Conservation (phyloP, 2,329 filamentous ascomycete species). For the Thermoascus crustaceus region DNA sequence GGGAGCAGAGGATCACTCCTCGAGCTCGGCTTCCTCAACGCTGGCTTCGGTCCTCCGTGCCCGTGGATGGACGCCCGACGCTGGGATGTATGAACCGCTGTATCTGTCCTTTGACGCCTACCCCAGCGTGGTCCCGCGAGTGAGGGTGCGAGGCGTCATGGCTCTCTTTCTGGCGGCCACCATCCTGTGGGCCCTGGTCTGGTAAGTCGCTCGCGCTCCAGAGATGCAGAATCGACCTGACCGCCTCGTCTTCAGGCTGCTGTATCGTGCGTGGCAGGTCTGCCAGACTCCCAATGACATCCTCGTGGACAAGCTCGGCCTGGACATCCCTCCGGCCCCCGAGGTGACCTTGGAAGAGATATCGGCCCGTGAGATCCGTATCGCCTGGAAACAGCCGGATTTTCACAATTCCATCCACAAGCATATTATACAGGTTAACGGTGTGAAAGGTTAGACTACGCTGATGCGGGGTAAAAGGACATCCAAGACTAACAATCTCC, state of each 20-base stretch:
- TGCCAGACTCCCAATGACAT: conserved; percentile 85
- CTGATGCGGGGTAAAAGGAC: conserved; percentile 2
- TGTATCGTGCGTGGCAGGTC: conserved; percentile 79
- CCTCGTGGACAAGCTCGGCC: conserved; percentile 80
- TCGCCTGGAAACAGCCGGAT: conserved; percentile 80
- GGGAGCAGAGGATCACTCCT: conserved; percentile 4
- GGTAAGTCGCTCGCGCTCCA: conserved; percentile 26
- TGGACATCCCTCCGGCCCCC: conserved; percentile 86
- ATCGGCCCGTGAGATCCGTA: conserved; percentile 72
- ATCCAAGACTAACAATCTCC: conserved; percentile 12
- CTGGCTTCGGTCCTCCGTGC: conserved; percentile 2
- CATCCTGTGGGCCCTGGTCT: conserved; percentile 43
- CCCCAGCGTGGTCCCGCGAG: conserved; percentile 37
- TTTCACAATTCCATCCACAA: conserved; percentile 64
- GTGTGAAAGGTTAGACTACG: conserved; percentile 60
- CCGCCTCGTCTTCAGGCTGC: conserved; percentile 51
- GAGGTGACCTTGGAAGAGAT: conserved; percentile 87
- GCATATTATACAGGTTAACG: conserved; percentile 89
- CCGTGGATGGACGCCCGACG: conserved; percentile 21
- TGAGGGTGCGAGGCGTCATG: conserved; percentile 42
- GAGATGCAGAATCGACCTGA: conserved; percentile 6
- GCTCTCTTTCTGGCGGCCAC: conserved; percentile 40
- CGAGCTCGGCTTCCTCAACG: conserved; percentile 10
- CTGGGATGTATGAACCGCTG: conserved; percentile 40
- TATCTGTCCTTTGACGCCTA: conserved; percentile 40